Percentiles rank a stretch among this genome's conserved stretches.
Conservation (phyloP, 2,329 filamentous ascomycete genomes). For the Thyridium curvatum region DNA sequence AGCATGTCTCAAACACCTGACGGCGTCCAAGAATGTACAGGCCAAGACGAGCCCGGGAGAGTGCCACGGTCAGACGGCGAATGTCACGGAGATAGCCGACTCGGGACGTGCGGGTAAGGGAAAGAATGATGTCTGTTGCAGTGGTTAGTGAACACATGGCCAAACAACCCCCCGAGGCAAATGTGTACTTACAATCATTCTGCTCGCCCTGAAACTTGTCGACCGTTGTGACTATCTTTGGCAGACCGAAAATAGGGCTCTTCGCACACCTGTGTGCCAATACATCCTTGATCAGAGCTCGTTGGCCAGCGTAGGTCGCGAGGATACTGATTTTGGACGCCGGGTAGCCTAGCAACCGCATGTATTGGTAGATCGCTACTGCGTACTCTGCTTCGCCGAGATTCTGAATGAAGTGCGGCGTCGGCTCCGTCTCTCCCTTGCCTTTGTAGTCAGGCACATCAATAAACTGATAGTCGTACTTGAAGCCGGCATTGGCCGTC, state of each 20-base stretch:
- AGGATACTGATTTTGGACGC: slow-evolving; percentile 79
- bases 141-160: slow-evolving; percentile 5
- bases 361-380: slow-evolving; percentile 93
- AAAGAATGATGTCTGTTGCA: slow-evolving; percentile 79
- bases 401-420: slow-evolving; percentile 93
- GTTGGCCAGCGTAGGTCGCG: slow-evolving; percentile 89
- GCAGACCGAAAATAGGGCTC: slow-evolving; percentile 81
- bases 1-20: slow-evolving; percentile 81
- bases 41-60: slow-evolving; percentile 86
- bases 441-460: slow-evolving; percentile 92
- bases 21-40: slow-evolving; percentile 88
- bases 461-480: slow-evolving; percentile 94
- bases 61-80: slow-evolving; percentile 85
- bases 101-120: slow-evolving; percentile 78
- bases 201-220: slow-evolving; percentile 99
- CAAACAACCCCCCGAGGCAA: neutral
- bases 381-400: slow-evolving; percentile 95
- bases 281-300: slow-evolving; percentile 82
- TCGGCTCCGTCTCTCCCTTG: slow-evolving; percentile 79
- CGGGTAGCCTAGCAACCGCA: slow-evolving; percentile 91
- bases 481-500: slow-evolving; percentile 83
- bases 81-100: slow-evolving; percentile 93
- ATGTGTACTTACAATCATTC: slow-evolving; percentile 78
- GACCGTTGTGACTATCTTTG: slow-evolving; percentile 85
- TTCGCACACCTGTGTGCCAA: slow-evolving; percentile 75